Evolutionary conservation across 331 rosid genomes (phyloP).

Genomic region (Erythrophleum ivorense): DNA sequence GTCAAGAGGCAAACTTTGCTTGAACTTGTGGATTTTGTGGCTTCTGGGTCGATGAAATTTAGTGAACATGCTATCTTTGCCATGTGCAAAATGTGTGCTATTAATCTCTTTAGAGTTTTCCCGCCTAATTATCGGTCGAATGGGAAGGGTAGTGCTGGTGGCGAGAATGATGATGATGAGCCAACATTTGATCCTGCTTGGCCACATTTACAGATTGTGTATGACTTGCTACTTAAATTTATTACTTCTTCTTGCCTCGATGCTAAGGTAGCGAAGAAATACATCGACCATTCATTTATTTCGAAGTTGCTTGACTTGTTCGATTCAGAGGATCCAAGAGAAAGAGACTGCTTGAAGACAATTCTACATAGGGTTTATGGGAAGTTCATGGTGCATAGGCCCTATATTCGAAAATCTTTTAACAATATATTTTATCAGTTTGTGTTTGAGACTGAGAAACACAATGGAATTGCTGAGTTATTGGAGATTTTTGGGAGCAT

Average conservation of each 20-base stretch:
- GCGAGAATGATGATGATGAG: conserved; percentile 85
- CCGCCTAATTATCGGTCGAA: conserved; percentile 71
- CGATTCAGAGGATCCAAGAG: conserved; percentile 93
- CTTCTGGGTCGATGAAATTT: conserved; percentile 62
- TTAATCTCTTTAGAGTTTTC: conserved; percentile 83
- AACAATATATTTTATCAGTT: conserved; percentile 75
- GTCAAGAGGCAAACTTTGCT: conserved; percentile 81
- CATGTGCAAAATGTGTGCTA: conserved; percentile 86
- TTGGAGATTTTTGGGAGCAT: conserved; percentile 91
- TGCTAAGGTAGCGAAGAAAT: conserved; percentile 87
- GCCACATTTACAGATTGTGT: conserved; percentile 92
- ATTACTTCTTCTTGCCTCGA: conserved; percentile 72
- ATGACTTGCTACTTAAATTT: conserved; percentile 81
- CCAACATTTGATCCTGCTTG: conserved; percentile 90
- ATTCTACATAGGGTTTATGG: conserved; percentile 88
- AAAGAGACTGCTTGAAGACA: conserved; percentile 86
- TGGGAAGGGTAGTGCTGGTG: conserved; percentile 44
- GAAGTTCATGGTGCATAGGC: conserved; percentile 96
- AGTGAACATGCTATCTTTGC: conserved; percentile 83
- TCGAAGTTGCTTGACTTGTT: conserved; percentile 73
- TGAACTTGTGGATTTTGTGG: conserved; percentile 87
- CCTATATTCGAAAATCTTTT: conserved; percentile 74
- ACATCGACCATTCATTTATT: conserved; percentile 77
- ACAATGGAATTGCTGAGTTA: conserved; percentile 84
- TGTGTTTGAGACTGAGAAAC: conserved; percentile 77